Conservation (phyloP, 1,284 basidiomycete species). For the Erythrobasidium hasegawianum region DNA sequence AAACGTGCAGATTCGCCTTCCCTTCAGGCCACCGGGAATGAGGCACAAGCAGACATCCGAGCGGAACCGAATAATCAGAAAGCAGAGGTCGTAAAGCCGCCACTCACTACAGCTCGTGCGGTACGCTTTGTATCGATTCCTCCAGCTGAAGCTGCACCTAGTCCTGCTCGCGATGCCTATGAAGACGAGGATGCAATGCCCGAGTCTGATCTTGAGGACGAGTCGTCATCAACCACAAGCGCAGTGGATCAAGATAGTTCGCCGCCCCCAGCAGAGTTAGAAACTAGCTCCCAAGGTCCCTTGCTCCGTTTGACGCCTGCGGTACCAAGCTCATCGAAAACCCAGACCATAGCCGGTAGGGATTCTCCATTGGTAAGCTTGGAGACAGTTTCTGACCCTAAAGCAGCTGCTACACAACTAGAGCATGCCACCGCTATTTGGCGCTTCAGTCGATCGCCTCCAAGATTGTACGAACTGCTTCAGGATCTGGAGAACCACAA, state of each 20-base stretch:
- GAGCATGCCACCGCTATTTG: background rate
- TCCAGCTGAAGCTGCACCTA: background rate
- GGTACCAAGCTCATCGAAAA: background rate
- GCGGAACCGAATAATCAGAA: too few species aligned
- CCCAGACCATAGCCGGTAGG: too few species aligned
- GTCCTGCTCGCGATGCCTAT: background rate
- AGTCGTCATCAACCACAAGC: background rate
- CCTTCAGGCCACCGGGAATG: too few species aligned
- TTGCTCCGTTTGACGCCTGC: background rate
- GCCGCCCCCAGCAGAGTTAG: background rate
- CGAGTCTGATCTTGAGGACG: background rate
- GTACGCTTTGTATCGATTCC: background rate
- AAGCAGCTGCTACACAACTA: background rate
- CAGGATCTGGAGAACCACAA: slow-evolving; percentile 54
- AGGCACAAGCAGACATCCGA: too few species aligned
- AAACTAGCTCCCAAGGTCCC: background rate
- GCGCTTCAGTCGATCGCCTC: background rate
- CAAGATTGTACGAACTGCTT: slow-evolving; percentile 17
- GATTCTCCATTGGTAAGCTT: too few species aligned
- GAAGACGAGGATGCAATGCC: background rate
- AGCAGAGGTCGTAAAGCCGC: too few species aligned
- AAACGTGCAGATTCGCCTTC: too few species aligned
- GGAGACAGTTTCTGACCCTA: too few species aligned
- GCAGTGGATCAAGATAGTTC: too few species aligned
- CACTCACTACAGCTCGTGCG: background rate